These are phyloP conservation scores for Anacardium occidentale DNA, from an alignment of 345 rosid genomes.

Conservation along the genomic window DNA sequence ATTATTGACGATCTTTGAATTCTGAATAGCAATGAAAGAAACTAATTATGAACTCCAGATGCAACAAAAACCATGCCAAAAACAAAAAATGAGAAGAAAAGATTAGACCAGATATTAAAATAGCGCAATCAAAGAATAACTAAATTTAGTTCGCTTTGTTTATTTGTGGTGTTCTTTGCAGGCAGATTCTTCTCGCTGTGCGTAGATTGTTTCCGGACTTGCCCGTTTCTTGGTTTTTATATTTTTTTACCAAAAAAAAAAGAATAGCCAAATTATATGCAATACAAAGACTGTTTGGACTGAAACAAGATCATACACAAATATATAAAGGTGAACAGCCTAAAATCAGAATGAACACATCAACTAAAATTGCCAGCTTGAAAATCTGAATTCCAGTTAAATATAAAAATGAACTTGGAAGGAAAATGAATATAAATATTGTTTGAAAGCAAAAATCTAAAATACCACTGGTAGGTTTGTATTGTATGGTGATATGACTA, in stretches of 20 bases:
- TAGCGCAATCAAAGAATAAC: not conserved
- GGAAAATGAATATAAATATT: not conserved
- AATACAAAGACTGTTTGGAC: not conserved
- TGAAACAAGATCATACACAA: not conserved
- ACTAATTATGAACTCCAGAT: not conserved
- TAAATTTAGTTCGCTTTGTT: too few relatives aligned
- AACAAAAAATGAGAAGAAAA: not conserved
- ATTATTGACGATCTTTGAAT: conserved; percentile 51
- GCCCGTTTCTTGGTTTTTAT: too few relatives aligned
- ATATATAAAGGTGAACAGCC: not conserved
- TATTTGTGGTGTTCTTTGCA: too few relatives aligned
- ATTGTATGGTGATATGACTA: too few relatives aligned
- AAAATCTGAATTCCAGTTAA: not conserved
- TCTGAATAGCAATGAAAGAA: conserved; percentile 34
- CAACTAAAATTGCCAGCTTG: not conserved
- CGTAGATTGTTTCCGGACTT: too few relatives aligned
- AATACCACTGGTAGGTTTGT: not conserved
- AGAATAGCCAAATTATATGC: not conserved
- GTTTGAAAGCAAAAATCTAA: not conserved
- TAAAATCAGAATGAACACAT: not conserved
- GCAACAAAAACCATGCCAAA: not conserved
- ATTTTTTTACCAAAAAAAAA: too few relatives aligned
- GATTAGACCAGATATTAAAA: not conserved
- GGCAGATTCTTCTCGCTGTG: too few relatives aligned
- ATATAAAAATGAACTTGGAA: not conserved